phyloP scores from a whole-genome alignment of 306 rosid genomes.

The Adenanthera pavonina region DNA sequence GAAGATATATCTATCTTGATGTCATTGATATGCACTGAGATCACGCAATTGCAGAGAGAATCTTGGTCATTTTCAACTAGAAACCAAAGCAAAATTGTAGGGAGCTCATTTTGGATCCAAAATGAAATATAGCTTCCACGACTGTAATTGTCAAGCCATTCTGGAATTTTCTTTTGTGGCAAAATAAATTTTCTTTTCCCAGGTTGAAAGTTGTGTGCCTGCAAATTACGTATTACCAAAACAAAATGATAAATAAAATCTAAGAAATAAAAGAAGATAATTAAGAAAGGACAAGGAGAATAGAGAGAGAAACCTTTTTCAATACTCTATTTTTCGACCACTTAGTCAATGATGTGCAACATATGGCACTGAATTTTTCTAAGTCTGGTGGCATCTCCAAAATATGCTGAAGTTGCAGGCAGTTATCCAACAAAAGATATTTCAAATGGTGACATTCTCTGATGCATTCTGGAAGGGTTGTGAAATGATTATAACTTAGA shows the following conservation, averaged over 20 bases:
- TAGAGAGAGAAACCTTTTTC: neutral
- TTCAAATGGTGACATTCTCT: slow-evolving; percentile 1
- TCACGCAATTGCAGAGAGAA: too few relatives aligned
- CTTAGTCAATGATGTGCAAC: neutral
- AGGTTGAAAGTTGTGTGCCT: neutral
- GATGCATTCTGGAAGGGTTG: slow-evolving; percentile 10
- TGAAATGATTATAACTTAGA: neutral
- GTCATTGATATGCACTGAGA: too few relatives aligned
- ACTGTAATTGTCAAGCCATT: too few relatives aligned
- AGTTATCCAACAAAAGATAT: neutral
- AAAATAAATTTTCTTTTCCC: neutral
- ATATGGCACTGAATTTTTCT: neutral
- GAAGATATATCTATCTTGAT: too few relatives aligned
- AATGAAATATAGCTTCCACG: neutral
- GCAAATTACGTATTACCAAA: neutral
- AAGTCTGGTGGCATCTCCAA: slow-evolving; percentile 1
- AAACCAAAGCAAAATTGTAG: neutral
- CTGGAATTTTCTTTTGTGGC: too few relatives aligned
- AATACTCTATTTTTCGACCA: neutral
- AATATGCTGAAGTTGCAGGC: neutral
- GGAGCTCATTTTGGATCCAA: slow-evolving; percentile 12
- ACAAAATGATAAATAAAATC: too few relatives aligned
- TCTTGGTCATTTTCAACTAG: too few relatives aligned
- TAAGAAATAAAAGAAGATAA: too few relatives aligned
- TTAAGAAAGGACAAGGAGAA: too few relatives aligned